Base-by-base conservation (phyloP, 2,329 filamentous ascomycete genomes). In the Alternaria sp. region DNA sequence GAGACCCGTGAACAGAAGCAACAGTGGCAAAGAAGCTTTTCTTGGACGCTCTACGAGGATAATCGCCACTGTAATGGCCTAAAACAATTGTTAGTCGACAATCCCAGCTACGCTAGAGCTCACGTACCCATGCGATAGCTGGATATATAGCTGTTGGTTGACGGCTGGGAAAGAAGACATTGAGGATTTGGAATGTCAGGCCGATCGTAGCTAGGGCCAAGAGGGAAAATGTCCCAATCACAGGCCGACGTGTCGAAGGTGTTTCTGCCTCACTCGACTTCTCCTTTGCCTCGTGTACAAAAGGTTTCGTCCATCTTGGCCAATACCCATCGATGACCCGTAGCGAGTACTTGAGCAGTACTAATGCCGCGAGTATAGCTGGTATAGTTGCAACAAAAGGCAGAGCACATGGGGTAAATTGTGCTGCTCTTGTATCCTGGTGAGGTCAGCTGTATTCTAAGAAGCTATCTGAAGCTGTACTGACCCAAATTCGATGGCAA, bases 251-350 rank as follows among this genome's bases (percentile, higher is more conserved):
- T 69, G 64, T 41, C 63, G 72, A 59, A 57, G 71, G 24, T 71
- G 63, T 30, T 66, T 69, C 61, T 74, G 80, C 49, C 67, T 75
- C 54, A 71, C 75, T 49, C 75, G 64, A 46, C 22, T 57, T 66
- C 38, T 71, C 66, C 52, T 74, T 72, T 11, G 63, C 55, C 62
- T 78, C 75, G 44, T 62, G 59, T 11, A 88, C 74, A 61, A 88
- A 88, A 4, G 84, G 78, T 48, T 69, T 78, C 20, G 80, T 81
- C 86, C 86, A 88, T 75, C 67, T 73, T 34, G 86, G 82, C 42
- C 79, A 75, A 68, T 75, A 76, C 5, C 63, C 55, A n/a, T 69
- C 61, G 3, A 78, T 60, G 4, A 79, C 51, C 28, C 71, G 63
- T 4, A 81, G 38, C 5, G 72, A 64, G 59, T 81, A 78, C 7